Conservation (phyloP, 352 stramenopile species). For the Pythium sp. region DNA sequence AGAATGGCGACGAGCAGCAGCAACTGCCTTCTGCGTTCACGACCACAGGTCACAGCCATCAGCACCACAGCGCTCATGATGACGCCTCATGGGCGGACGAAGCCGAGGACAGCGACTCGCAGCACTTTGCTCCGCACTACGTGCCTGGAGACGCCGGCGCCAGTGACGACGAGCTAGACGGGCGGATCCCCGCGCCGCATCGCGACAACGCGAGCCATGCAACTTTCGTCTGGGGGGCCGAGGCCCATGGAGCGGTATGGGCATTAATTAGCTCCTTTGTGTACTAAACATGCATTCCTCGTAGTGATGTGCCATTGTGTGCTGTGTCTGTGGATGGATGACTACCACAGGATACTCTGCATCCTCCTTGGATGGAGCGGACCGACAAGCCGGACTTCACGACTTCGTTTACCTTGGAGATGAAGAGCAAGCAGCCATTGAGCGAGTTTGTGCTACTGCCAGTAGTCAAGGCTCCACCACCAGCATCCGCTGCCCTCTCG, state of each 20-base stretch:
- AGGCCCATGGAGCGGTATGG: slow-evolving; percentile 3
- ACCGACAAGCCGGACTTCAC: slow-evolving; percentile 8
- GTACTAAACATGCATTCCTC: too few relatives aligned
- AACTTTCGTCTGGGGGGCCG: slow-evolving; percentile 6
- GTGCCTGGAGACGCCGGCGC: slow-evolving; percentile 5
- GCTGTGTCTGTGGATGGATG: neutral
- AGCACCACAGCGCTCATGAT: neutral
- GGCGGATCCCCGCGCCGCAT: neutral
- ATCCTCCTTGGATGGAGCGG: slow-evolving; percentile 2
- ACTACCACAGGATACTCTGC: slow-evolving; percentile 2
- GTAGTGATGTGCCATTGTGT: neutral
- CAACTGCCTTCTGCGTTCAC: neutral
- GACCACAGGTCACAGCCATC: neutral
- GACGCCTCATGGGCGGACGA: neutral
- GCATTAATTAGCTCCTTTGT: too few relatives aligned
- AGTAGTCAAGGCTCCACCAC: neutral
- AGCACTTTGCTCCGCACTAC: slow-evolving; percentile 9
- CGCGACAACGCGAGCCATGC: slow-evolving; percentile 14
- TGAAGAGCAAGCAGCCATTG: neutral
- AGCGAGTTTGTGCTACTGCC: neutral
- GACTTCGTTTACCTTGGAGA: neutral
- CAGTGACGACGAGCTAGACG: slow-evolving; percentile 14
- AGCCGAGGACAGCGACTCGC: neutral
- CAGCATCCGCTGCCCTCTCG: neutral
- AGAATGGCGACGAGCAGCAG: neutral